Evolutionary conservation across 768 basidiomycete species (phyloP).

Genomic region (Fomitopsis serialis): DNA sequence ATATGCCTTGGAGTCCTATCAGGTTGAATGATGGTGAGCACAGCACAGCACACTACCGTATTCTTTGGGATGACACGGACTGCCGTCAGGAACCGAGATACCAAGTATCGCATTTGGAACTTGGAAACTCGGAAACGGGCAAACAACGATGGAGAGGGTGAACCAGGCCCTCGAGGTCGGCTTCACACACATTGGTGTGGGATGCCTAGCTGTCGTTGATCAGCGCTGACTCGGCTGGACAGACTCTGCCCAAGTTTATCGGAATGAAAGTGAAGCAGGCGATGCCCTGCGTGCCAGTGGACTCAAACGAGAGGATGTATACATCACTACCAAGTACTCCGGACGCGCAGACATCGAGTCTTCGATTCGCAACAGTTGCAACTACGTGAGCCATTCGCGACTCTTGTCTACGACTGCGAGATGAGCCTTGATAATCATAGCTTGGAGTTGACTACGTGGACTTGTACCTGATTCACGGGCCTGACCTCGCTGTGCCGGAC

Average conservation of each 20-base stretch:
- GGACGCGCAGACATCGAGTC: constrained; percentile 50
- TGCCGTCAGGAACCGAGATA: constrained; percentile 33
- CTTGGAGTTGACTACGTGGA: constrained; percentile 63
- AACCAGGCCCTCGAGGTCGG: constrained; percentile 58
- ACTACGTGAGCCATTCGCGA: constrained; percentile 47
- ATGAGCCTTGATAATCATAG: constrained; percentile 25
- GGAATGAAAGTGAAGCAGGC: constrained; percentile 56
- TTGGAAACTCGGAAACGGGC: constrained; percentile 56
- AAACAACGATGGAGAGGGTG: constrained; percentile 45
- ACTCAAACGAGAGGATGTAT: constrained; percentile 46
- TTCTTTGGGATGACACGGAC: not conserved
- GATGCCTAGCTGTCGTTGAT: not conserved
- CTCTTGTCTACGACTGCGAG: no score
- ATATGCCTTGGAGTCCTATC: constrained; percentile 57
- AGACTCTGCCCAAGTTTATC: constrained; percentile 60
- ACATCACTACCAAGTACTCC: constrained; percentile 65
- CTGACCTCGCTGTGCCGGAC: constrained; percentile 49
- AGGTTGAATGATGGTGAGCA: constrained; percentile 53
- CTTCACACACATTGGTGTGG: constrained; percentile 57
- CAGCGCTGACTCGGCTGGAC: no score
- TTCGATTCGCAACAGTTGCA: constrained; percentile 50
- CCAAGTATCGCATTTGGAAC: constrained; percentile 61
- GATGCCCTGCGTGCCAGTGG: constrained; percentile 46
- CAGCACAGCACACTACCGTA: not conserved
- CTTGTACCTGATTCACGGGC: constrained; percentile 65